Evolutionary conservation across 352 stramenopile genomes (phyloP).

Genomic region (Globisporangium mamillatum): DNA sequence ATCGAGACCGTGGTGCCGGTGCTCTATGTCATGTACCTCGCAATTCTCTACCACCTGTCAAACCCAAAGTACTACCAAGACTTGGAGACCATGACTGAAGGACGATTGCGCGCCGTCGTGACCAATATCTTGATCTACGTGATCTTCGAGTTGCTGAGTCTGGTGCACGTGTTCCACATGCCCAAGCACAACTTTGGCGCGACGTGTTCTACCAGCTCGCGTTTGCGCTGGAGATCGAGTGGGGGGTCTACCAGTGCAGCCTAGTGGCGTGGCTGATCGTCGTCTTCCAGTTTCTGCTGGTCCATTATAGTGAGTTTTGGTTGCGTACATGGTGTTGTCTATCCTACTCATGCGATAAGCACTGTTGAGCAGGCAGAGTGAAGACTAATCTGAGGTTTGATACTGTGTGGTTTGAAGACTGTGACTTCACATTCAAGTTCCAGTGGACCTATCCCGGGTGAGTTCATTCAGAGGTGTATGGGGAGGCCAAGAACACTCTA

Average conservation of each 20-base stretch:
- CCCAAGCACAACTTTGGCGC: background rate
- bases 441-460: no score
- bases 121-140: constrained; percentile 6
- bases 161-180: background rate
- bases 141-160: background rate
- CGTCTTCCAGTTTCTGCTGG: constrained; percentile 31
- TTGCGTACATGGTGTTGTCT: no score
- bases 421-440: constrained; percentile 1
- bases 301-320: constrained; percentile 22
- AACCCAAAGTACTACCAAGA: constrained; percentile 11
- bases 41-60: background rate
- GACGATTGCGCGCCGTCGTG: background rate
- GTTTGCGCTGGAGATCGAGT: constrained; percentile 24
- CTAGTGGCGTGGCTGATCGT: constrained; percentile 27
- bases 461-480: no score
- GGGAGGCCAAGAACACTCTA: no score
- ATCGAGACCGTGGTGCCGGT: constrained; percentile 6
- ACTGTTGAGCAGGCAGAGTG: no score
- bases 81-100: background rate
- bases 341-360: no score
- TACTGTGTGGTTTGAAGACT: background rate
- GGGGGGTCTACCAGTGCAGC: constrained; percentile 23
- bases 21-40: constrained; percentile 7
- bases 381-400: no score
- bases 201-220: constrained; percentile 2